Evolutionary conservation across 2,329 filamentous ascomycete species (phyloP), one percentile per base, ranked within the genome.

Genomic region (Sclerotinia spermophila): DNA sequence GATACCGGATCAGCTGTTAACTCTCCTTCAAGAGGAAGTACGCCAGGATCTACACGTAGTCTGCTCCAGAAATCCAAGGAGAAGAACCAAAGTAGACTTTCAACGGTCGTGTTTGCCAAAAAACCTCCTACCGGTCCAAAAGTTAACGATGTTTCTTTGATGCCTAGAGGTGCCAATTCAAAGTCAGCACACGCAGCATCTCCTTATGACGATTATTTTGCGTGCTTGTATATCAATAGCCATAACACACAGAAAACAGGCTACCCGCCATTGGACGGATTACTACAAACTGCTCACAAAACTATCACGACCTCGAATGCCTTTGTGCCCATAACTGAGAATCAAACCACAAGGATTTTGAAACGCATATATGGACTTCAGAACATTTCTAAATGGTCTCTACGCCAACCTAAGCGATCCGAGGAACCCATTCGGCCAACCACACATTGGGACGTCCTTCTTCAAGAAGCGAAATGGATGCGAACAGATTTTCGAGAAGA

Each of bases 401-500:
- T 99, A 61, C 87, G 95, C 67, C 96, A 99, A 78, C 89, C 94
- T 58, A 93, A 96, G 78, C 91, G 94, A 70, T 92, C 90, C 53
- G 86, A 89, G 2, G 96, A 99, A 80, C 94, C 95, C 6, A 85
- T 87, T 5, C 88, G 93, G 51, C 90, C 90, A 27, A 86, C 88
- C 1, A 90, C 91, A 2, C 95, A 98, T 75, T 92, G 90, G 87
- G 96, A 99, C 81, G 86, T 95, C 67, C 80, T 98, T 69, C 83
- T 99, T 44, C 87, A 94, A 75, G 94, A 99, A 82, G 93, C 95
- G 87, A 97, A 94, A 80, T 98, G 95, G 95, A 96, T 99, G 93
- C 89, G 94, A 66, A 97, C 94, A 2, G 96, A 99, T 81, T 98
- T 97, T 78, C 87, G 92, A 67, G 93, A 97, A 81, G 96, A 98